Percentiles rank a stretch among this genome's conserved stretches.
Evolutionary conservation across 2,329 filamentous ascomycete species (phyloP).

Genomic region (Penicillium freii): DNA sequence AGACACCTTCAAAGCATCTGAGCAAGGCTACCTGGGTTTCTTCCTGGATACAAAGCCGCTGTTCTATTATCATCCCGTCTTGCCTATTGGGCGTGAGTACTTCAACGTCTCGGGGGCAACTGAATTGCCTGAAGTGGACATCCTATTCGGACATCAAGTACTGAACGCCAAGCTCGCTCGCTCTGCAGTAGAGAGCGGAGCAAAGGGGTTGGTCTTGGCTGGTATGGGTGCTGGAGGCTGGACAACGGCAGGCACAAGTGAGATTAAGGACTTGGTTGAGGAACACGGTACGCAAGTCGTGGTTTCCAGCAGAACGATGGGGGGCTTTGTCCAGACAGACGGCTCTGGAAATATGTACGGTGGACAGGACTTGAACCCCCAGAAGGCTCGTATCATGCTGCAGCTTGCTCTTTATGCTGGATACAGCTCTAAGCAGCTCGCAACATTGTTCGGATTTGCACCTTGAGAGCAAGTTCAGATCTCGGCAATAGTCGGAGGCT

Average conservation of each 20-base stretch:
- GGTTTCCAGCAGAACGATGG: neutral
- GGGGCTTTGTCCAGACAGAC: neutral
- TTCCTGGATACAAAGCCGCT: neutral
- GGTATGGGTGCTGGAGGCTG: neutral
- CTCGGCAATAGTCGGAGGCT: neutral
- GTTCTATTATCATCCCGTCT: neutral
- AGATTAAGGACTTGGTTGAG: neutral
- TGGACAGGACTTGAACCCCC: neutral
- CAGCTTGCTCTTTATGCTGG: neutral
- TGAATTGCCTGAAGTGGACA: neutral
- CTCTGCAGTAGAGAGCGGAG: neutral
- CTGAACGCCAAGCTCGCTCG: neutral
- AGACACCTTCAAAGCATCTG: neutral
- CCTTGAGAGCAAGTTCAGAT: neutral
- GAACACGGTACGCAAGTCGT: neutral
- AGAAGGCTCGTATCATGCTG: neutral
- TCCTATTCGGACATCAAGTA: neutral
- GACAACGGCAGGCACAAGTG: neutral
- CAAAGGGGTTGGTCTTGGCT: neutral
- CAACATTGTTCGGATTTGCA: neutral
- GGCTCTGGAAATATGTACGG: neutral
- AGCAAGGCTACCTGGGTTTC: neutral
- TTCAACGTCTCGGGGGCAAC: neutral
- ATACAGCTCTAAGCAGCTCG: neutral
- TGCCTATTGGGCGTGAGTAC: neutral